Evolutionary conservation across 2,329 filamentous ascomycete genomes (phyloP), one percentile per base, ranked within the genome.

Genomic region (Penicillium sclerotigenum): DNA sequence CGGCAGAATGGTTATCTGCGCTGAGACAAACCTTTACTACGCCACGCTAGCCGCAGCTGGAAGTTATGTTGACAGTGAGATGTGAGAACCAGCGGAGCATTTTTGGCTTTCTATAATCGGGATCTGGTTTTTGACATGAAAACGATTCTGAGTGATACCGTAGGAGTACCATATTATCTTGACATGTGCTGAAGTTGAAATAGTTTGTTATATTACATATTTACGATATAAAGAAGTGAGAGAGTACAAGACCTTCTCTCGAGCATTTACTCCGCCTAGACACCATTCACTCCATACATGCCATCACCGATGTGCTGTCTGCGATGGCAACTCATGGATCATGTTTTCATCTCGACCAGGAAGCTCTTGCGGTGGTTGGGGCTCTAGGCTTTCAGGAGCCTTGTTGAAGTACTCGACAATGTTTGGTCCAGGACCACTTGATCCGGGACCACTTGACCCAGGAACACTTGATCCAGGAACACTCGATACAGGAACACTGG

Each of bases 1-100:
- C n/a, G 59, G 61, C 1, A 31, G 58, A 20, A 63, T 63, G 61
- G 58, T 63, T 2, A 60, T 63, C 18, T 60, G 61, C 31, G 61
- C 59, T 3, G 61, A 63, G 40, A 63, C 60, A 13, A 49, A 60
- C 9, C 47, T 63, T 13, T 63, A 60, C 45, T 63, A 63, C 40
- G 61, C 46, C 11, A 63, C 61, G 2, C n/a, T 63, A 18, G 61
- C 59, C 16, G 61, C 61, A 1, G 55, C 42, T 2, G 61, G 61
- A 4, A 63, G 26, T 36, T 60, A 55, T 47, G 49, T 63, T 8
- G 54, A 59, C 1, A 59, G 59, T 38, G 59, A 59, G 54, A 59
- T 60, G 57, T 59, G 18, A 54, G 43, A 38, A 14, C 6, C n/a
- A 22, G 28, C 18, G 18, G 14, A 13, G 3, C 10, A 6, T 1